Conservation (phyloP, 805 yeast species). For the Lachancea meyersii region DNA sequence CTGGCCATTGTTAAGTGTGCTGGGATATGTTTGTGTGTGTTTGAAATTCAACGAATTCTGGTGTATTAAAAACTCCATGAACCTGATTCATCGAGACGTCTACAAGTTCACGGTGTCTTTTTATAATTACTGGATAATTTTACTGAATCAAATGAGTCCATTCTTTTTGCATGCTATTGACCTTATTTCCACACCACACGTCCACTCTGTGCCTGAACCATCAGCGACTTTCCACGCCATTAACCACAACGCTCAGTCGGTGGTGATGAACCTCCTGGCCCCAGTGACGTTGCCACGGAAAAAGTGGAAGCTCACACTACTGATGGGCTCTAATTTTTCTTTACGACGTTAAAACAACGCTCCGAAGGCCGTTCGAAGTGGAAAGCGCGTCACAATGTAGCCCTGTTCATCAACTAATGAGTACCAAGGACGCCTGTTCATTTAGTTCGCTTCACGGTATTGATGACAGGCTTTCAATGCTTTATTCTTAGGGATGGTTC, state of each 20-base stretch:
- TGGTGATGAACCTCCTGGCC: conserved; percentile 2
- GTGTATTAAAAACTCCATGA: too few species aligned
- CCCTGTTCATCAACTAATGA: background rate
- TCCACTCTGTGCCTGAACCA: background rate
- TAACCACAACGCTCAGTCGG: background rate
- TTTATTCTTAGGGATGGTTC: background rate
- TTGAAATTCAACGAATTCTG: conserved; percentile 1
- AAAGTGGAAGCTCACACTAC: background rate
- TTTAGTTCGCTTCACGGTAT: background rate
- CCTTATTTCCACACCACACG: conserved; percentile 4
- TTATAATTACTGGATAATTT: background rate
- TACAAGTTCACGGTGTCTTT: background rate
- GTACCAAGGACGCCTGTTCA: background rate
- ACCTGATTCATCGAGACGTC: too few species aligned
- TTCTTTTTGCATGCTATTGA: background rate
- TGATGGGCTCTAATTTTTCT: background rate
- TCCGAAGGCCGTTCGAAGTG: background rate
- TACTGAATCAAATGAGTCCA: background rate
- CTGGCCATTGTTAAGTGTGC: conserved; percentile 51
- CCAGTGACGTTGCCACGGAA: conserved; percentile 8
- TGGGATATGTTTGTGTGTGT: background rate
- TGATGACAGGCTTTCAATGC: conserved; percentile 1
- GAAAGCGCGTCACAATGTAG: background rate
- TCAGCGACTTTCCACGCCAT: conserved; percentile 3
- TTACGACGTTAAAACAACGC: background rate